A percentile compares a stretch with the other conserved stretches of the same genome.
phyloP scores from a whole-genome alignment of 148 eudicot species.

The Fagopyrum esculentum region DNA sequence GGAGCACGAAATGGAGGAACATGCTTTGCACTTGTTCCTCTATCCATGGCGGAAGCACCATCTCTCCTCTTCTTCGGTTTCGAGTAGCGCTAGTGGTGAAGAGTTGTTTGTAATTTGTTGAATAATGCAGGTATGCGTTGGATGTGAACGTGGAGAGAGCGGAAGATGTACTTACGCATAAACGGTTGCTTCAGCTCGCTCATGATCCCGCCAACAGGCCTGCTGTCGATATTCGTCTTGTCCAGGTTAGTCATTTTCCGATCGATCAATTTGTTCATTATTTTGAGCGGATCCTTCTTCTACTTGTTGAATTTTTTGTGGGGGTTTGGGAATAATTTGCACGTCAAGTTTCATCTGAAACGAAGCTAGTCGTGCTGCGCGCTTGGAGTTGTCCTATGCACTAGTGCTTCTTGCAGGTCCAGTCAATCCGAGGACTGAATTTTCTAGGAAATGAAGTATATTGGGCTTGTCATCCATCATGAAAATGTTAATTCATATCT shows the following conservation, averaged over 20 bases:
- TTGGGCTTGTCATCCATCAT: not conserved
- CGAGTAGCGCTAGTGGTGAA: not conserved
- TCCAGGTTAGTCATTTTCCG: constrained; percentile 52
- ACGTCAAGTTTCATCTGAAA: not conserved
- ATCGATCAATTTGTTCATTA: not conserved
- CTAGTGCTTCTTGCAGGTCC: not conserved
- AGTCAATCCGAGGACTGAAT: not conserved
- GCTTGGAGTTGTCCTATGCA: not conserved
- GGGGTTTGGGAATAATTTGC: not conserved
- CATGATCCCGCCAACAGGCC: constrained; percentile 85
- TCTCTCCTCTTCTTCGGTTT: not conserved
- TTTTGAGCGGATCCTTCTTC: not conserved
- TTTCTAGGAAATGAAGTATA: not conserved
- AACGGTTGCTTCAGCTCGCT: constrained; percentile 60
- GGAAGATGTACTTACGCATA: constrained; percentile 87
- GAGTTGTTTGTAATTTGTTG: not conserved
- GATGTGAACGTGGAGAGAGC: constrained; percentile 99
- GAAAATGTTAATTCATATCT: not conserved
- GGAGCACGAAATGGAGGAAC: not conserved
- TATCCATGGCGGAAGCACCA: not conserved
- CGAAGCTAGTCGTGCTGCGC: not conserved
- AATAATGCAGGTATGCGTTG: constrained; percentile 69
- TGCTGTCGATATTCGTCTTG: constrained; percentile 82
- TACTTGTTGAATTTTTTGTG: no score
- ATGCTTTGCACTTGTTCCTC: not conserved